Base-by-base conservation (phyloP, 2,329 filamentous ascomycete genomes). In the Akanthomyces dipterigenus region DNA sequence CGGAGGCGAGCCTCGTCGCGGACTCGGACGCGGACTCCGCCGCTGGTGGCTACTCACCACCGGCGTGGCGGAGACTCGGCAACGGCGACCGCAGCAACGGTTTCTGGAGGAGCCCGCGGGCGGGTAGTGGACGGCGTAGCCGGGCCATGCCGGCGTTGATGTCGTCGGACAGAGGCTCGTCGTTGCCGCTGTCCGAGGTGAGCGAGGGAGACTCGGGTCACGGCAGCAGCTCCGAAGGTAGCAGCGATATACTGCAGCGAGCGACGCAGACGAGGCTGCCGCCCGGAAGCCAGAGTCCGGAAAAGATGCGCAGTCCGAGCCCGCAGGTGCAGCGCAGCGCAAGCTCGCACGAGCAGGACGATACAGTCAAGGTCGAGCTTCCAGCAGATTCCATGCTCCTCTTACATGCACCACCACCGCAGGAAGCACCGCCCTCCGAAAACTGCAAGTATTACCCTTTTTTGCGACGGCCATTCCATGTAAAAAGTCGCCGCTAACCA, bases 61-160 rank as follows among this genome's bases (percentile, higher is more conserved):
- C 83, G 65, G 83, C 83, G 53, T 86, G 83, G 83, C 78, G 81
- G 70, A 81, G 82, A 66, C 81, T 85, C 73, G 80, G 77, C 76
- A 85, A 84, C 78, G 83, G 82, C 67, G 78, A 79, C 66, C 78
- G 80, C 70, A 83, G 78, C 71, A 82, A 77, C 68, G 82, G 82
- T 65, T 85, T 87, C 70, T 87, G 88, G 81, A 81, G 82, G 67
- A 67, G 69, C n/a, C 70, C 70, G 63, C 31, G 34, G 14, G 22
- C 18, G 12, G 81, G 85, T 68, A 82, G 86, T 67, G 74, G 79
- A 11, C 75, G 83, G 31, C 34, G 34, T 9, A 4, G 36, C 31
- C n/a, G 11, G 46, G 80, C 78, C 62, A 73, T 78, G 42, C 75
- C 77, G 58, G 75, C 81, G 26, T 65, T 38, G 8, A 65, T 61